Evolutionary conservation across 805 yeast species (phyloP).

Genomic region (Tetrapisispora nanseiensis): DNA sequence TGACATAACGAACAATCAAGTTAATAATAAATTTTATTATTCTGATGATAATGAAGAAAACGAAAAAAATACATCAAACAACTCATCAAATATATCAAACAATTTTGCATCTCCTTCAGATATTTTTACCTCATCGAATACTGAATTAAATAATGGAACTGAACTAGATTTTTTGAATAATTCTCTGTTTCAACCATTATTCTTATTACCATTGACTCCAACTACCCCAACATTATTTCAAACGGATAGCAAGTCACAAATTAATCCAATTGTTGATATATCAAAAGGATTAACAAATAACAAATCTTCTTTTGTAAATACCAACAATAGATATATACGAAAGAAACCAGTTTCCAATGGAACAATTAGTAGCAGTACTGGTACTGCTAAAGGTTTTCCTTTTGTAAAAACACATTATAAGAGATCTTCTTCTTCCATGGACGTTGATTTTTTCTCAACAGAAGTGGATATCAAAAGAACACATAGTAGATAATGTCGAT

Average conservation of each 20-base stretch:
- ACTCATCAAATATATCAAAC: conserved; percentile 12
- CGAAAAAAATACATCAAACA: conserved; percentile 3
- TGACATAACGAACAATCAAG: conserved; percentile 2
- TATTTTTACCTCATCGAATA: background rate
- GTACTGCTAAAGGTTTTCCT: background rate
- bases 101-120: conserved; percentile 16
- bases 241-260: conserved; percentile 1
- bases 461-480: conserved; percentile 11
- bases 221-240: conserved; percentile 13
- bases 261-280: background rate
- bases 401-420: conserved; percentile 15
- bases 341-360: background rate
- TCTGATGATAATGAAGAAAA: conserved; percentile 1
- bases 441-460: conserved; percentile 18
- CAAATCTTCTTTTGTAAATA: conserved; percentile 3
- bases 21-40: conserved; percentile 3
- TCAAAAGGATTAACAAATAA: conserved; percentile 1
- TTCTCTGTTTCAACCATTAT: conserved; percentile 10
- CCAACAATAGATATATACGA: conserved; percentile 3
- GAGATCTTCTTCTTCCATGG: conserved; percentile 22
- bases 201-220: conserved; percentile 17
- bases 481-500: conserved; percentile 1
- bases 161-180: background rate
- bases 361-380: background rate
- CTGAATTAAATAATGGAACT: background rate